Base-by-base conservation (phyloP, 768 basidiomycete genomes). In the Xerocomus brunneocitrinus region DNA sequence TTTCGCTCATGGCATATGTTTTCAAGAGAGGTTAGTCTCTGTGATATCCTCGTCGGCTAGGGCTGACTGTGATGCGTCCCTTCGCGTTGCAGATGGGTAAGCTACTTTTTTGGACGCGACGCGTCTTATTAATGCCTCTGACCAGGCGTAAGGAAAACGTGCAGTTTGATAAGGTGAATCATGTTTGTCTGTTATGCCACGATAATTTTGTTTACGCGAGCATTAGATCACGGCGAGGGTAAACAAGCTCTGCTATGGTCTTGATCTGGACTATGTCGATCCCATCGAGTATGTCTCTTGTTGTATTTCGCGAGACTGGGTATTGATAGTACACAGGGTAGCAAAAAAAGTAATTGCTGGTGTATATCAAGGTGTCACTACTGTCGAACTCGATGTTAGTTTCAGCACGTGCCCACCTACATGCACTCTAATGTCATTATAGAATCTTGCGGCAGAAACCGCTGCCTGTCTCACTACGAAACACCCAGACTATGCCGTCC, bases 371-470 rank as follows among this genome's bases (percentile, higher is more conserved):
- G 95, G 94, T 22, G 94, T 98, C 25, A 99, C 95, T 1, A 99
- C 97, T 4, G 89, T 91, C 55, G 97, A 99, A 71, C 86, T 98
- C 52, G 95, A 99, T 73, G 93, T 95, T 62, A 61, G 89, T 75
- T 19, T 19, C 39, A 25, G 27, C 30, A 49, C 40, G 52, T 54
- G 27, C 27, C 8, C 24, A 27, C 34, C 42, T 36, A 3, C 9
- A 32, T 35, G 12, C 27, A 38, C 22, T 25, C 61, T 62, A 24
- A 64, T 48, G 19, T 22, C 31, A 30, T 25, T 22, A 14, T 19
- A 95, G 93, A 98, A 97, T 70, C 86, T 98, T 38, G 95, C 95
- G 0, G 87, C 95, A 7, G 95, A 98, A 74, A 99, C 97, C 4
- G 94, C 97, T 8, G 97, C 97, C 0, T 98, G 87, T 69, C 84